Conservation (phyloP, 257 asterid genomes). For the Jasminum sambac region DNA sequence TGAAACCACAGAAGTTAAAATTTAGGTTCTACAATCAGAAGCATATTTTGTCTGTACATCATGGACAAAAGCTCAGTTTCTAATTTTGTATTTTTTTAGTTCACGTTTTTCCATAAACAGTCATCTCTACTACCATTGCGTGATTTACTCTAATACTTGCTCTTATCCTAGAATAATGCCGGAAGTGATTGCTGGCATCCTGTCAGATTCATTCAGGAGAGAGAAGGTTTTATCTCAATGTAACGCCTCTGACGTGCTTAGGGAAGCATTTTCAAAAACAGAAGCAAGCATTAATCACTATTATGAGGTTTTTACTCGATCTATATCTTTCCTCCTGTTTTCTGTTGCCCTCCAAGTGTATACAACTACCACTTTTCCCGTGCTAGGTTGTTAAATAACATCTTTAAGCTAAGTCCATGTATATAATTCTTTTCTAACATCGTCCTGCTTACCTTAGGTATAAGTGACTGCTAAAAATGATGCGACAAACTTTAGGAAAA, state of each 20-base stretch:
- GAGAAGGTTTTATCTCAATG: slow-evolving; percentile 61
- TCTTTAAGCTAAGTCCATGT: slow-evolving; percentile 1
- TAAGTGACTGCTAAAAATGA: background rate
- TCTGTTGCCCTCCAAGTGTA: background rate
- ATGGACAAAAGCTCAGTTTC: background rate
- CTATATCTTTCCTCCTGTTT: slow-evolving; percentile 18
- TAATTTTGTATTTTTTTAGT: slow-evolving; percentile 2
- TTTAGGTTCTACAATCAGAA: slow-evolving; percentile 1
- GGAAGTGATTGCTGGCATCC: slow-evolving; percentile 70
- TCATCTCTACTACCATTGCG: background rate
- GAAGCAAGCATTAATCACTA: slow-evolving; percentile 82
- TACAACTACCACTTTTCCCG: slow-evolving; percentile 5
- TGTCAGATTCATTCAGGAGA: slow-evolving; percentile 74
- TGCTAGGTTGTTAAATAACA: background rate
- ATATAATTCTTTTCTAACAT: slow-evolving; percentile 5
- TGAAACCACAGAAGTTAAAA: background rate
- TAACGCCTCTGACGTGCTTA: slow-evolving; percentile 89
- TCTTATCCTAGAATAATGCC: slow-evolving; percentile 76
- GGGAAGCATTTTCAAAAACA: slow-evolving; percentile 83
- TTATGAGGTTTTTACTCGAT: slow-evolving; percentile 72
- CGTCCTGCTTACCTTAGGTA: background rate
- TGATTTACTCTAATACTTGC: slow-evolving; percentile 28
- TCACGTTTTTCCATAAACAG: background rate
- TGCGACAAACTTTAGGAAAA: background rate
- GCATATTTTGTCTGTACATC: slow-evolving; percentile 5